Conservation (phyloP, 2,329 filamentous ascomycete genomes). For the Parafenestella ontariensis region DNA sequence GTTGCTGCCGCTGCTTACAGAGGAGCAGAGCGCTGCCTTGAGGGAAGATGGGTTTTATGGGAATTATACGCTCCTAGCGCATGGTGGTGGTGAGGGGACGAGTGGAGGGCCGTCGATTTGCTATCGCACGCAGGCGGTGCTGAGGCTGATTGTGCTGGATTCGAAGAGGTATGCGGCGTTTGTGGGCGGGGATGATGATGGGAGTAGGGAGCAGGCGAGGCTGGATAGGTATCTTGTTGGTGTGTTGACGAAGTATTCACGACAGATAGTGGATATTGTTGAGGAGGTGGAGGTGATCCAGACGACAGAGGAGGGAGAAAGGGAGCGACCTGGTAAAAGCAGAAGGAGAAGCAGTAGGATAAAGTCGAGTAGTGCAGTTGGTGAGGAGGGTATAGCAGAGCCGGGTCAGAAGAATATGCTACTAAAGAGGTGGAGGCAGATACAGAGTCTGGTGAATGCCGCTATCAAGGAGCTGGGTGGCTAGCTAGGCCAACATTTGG, state of each 20-base stretch:
- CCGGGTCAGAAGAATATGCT: constrained; percentile 32
- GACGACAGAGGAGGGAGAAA: neutral
- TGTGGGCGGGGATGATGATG: constrained; percentile 41
- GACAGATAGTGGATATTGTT: constrained; percentile 34
- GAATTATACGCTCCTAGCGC: constrained; percentile 26
- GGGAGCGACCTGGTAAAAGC: constrained; percentile 14
- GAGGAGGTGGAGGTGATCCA: constrained; percentile 33
- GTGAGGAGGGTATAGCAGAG: neutral
- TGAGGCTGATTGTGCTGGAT: constrained; percentile 46
- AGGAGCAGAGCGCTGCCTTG: constrained; percentile 42
- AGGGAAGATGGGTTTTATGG: constrained; percentile 54
- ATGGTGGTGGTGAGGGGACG: neutral
- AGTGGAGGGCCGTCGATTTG: constrained; percentile 33
- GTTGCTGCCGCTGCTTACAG: constrained; percentile 48
- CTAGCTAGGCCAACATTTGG: too few species aligned
- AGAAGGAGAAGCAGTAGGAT: neutral
- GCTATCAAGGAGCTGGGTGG: constrained; percentile 8
- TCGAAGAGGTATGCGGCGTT: constrained; percentile 40
- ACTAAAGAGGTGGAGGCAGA: constrained; percentile 49
- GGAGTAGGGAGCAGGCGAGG: constrained; percentile 43
- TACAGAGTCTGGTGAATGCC: constrained; percentile 31
- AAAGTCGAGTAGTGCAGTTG: neutral
- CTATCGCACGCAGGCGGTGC: constrained; percentile 55
- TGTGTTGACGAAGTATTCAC: constrained; percentile 39
- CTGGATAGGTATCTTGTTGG: constrained; percentile 48